Evolutionary conservation across 164 flowering plant species (phyloP).

Genomic region (Litsea cubeba): DNA sequence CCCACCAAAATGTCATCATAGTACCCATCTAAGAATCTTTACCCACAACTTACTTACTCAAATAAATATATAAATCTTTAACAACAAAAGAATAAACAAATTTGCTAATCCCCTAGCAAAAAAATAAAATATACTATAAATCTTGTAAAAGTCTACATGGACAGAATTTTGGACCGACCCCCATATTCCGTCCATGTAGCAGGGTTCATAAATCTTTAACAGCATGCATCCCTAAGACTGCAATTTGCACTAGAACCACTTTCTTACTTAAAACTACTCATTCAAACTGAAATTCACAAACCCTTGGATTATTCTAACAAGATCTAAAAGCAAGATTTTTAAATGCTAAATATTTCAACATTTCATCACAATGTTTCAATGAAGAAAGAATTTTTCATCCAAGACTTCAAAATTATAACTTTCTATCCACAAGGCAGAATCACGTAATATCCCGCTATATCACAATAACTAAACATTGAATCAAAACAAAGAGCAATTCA

Average conservation of each 20-base stretch:
- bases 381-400: background rate
- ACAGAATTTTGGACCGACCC: too few species aligned
- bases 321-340: background rate
- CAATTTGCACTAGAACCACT: background rate
- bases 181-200: too few species aligned
- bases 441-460: too few species aligned
- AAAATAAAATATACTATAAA: too few species aligned
- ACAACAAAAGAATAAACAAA: too few species aligned
- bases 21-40: background rate
- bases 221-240: background rate
- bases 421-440: too few species aligned
- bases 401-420: too few species aligned
- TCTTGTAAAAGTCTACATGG: too few species aligned
- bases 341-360: background rate
- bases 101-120: too few species aligned
- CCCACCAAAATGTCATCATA: background rate
- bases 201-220: background rate
- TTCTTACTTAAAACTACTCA: background rate
- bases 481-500: too few species aligned
- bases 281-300: background rate
- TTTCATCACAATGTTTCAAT: background rate
- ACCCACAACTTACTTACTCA: background rate
- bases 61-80: too few species aligned
- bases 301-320: background rate
- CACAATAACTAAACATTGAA: too few species aligned